Evolutionary conservation across 1,284 basidiomycete species (phyloP), one percentile per base, ranked within the genome.

Genomic region (Trichosporon ovoides): DNA sequence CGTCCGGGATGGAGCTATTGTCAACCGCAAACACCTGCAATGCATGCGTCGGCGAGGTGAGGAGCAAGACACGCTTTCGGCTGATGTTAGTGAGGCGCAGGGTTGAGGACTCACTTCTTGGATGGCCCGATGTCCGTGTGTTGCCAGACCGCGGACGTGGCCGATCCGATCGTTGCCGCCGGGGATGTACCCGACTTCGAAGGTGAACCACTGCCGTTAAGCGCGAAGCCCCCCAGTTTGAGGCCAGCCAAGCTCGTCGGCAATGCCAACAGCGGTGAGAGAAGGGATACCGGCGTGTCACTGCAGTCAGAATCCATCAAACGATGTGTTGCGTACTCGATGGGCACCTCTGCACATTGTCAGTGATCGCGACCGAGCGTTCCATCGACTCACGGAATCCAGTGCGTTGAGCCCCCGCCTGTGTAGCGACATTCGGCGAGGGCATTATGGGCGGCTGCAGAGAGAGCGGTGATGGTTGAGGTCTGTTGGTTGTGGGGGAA

Each of bases 11-110:
- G 35, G 31, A 31, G 37, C 63, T 58, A 5, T 53, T 43, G 9
- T 46, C 38, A 16, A 65, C 52, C 1, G 64, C 51, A 54, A 68
- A 75, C 31, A 72, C 65, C 56, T 73, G 74, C 3, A 75, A 54
- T 10, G 68, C 64, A 46, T 68, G 64, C 0, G 49, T 18, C 3
- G 56, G 52, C 7, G 65, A 64, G 2, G 64, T 61, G 20, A 71
- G 53, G 1, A 76, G 59, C 4, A 73, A 59, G 1, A 72, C 52
- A 4, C 59, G 68, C 19, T 68, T 72, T 14, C 43, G 43, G 7
- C 43, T 48, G 16, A 16, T 48, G 43, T 48, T 24, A 48, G 43
- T 9, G 16, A 16, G 52, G 18, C 22, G 16, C 10, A 13, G 31
- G 3, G 24, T 11, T 16, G 12, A 36, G 19, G 13, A 38, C 51